Evolutionary conservation across 2,329 filamentous ascomycete genomes (phyloP).

Genomic region (Pseudogymnoascus sp.): DNA sequence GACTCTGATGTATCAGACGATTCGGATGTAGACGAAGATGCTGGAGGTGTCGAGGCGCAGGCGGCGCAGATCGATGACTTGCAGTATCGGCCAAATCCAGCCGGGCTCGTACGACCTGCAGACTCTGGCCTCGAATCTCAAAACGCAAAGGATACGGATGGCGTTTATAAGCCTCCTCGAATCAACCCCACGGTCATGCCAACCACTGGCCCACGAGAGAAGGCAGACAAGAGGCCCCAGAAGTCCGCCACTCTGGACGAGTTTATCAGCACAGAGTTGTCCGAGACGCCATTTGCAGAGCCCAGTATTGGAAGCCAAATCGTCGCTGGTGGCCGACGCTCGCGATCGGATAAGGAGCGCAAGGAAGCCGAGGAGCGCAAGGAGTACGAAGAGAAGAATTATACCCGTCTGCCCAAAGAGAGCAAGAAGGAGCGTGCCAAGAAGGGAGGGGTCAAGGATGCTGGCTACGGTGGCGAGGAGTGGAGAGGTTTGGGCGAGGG

Average conservation of each 20-base stretch:
- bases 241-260: slow-evolving; percentile 86
- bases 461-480: slow-evolving; percentile 82
- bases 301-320: slow-evolving; percentile 92
- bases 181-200: slow-evolving; percentile 84
- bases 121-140: slow-evolving; percentile 17
- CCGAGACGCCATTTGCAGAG: slow-evolving; percentile 69
- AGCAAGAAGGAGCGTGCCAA: slow-evolving; percentile 82
- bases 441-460: slow-evolving; percentile 39
- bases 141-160: slow-evolving; percentile 42
- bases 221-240: slow-evolving; percentile 50
- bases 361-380: slow-evolving; percentile 69
- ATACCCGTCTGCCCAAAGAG: slow-evolving; percentile 74
- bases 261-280: slow-evolving; percentile 79
- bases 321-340: slow-evolving; percentile 64
- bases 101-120: slow-evolving; percentile 30
- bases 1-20: slow-evolving; percentile 29
- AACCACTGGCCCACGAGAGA: slow-evolving; percentile 39
- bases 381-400: slow-evolving; percentile 88
- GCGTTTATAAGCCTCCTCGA: slow-evolving; percentile 80
- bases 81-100: slow-evolving; percentile 53
- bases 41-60: slow-evolving; percentile 19
- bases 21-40: slow-evolving; percentile 18
- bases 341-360: slow-evolving; percentile 69
- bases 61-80: slow-evolving; percentile 44
- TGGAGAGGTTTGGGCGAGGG: slow-evolving; percentile 81